phyloP scores from a whole-genome alignment of 208 protist genomes.

The Trypanosoma boissoni region DNA sequence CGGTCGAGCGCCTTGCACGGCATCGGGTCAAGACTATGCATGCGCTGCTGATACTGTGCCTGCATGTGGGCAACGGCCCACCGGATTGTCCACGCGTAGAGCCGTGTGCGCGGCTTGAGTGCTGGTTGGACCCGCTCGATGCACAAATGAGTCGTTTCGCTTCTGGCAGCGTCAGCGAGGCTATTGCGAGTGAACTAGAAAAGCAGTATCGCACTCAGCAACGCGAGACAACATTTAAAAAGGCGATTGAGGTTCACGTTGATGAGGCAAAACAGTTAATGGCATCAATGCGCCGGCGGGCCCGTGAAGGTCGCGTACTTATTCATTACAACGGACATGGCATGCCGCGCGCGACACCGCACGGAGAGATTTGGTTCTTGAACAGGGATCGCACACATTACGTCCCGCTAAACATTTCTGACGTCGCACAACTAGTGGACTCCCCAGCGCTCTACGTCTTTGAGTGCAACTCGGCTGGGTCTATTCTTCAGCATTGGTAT shows the following conservation, averaged over 20 bases:
- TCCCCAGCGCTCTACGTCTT: slow-evolving; percentile 97
- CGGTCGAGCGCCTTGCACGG: slow-evolving; percentile 19
- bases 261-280: slow-evolving; percentile 92
- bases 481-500: slow-evolving; percentile 83
- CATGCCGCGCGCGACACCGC: slow-evolving; percentile 95
- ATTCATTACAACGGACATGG: slow-evolving; percentile 99
- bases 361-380: slow-evolving; percentile 99
- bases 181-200: slow-evolving; percentile 89
- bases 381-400: slow-evolving; percentile 97
- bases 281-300: slow-evolving; percentile 61
- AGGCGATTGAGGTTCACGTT: slow-evolving; percentile 92
- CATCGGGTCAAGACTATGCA: slow-evolving; percentile 44
- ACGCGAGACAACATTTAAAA: slow-evolving; percentile 64
- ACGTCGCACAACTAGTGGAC: slow-evolving; percentile 92
- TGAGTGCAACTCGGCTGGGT: slow-evolving; percentile 95
- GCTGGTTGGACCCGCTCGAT: slow-evolving; percentile 94
- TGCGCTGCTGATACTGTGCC: slow-evolving; percentile 93
- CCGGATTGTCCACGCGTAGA: slow-evolving; percentile 95
- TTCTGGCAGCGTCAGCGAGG: slow-evolving; percentile 67
- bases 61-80: slow-evolving; percentile 98
- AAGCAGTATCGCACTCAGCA: slow-evolving; percentile 92
- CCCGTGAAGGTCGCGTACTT: slow-evolving; percentile 92
- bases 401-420: slow-evolving; percentile 96
- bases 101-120: slow-evolving; percentile 96
- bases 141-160: slow-evolving; percentile 54